Evolutionary conservation across 2,329 filamentous ascomycete species (phyloP), one percentile per base, ranked within the genome.

Genomic region (Hymenoscyphus scutula): DNA sequence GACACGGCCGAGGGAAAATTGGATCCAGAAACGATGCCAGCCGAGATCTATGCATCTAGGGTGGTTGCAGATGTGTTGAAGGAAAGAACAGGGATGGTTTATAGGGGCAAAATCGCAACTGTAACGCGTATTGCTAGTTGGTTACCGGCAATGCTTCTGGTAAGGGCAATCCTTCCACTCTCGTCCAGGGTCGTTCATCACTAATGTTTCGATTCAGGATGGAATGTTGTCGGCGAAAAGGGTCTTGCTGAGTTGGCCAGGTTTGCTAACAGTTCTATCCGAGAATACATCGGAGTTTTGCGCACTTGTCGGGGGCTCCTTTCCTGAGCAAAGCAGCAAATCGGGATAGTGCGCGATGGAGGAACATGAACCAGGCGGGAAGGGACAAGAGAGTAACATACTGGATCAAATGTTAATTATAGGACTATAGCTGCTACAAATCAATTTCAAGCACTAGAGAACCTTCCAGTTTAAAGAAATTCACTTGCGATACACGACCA

Each of bases 21-120:
- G 15, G 23, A 53, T 13, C 51, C 51, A 13, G 51, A 53, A 53
- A 2, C 11, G 23, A 53, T 7, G 15, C 10, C 51, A 13, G 7
- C 23, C 30, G 41, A 62, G 45, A 11, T 17, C 23, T 58, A 62
- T 58, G 60, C 60, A 15, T 55, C 25, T 10, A 53, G 38, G n/a
- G 34, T 58, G 19, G 60, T 58, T 15, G 56, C 30, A 17, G 60
- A 54, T 37, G 51, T 62, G 8, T 56, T 59, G 56, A 56, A 56
- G n/a, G 25, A 53, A 13, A 62, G 27, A 38, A 27, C 51, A 19
- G 61, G 51, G 29, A 8, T 51, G n/a, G 37, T 59, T 23, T 56
- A 62, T 34, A 55, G 56, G 51, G 56, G 61, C 2, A 59, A 62
- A 23, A 13, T 45, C 23, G 53, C 53, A 53, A 56, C 56, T 23